Evolutionary conservation across 768 basidiomycete species (phyloP), one percentile per base, ranked within the genome.

Genomic region (Xanthoconium purpureum): DNA sequence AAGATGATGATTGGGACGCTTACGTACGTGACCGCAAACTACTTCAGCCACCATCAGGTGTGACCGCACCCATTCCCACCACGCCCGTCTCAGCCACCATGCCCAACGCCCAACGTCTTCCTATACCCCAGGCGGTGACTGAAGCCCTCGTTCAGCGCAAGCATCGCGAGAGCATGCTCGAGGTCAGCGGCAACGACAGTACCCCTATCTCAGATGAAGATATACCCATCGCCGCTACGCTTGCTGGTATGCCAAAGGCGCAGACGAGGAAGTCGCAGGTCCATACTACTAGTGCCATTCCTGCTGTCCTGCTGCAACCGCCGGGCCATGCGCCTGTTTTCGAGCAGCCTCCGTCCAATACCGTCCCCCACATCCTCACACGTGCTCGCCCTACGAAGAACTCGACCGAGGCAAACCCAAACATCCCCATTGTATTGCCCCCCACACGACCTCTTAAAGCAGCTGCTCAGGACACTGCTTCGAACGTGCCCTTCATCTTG

Each of bases 11-110:
- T 60, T 97, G 94, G 94, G 89, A 95, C 59, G 73, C 80, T 43
- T 96, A 97, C 69, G 80, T 94, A 47, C 84, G 84, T 44, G 91
- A 95, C 48, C 83, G 94, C 53, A 91, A 88, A 66, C 77, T 97
- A 15, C 72, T 94, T 57, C 89, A 91, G 64, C 91, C 92, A 42
- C 91, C 91, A 11, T 80, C 85, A 18, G 90, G 91, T 8, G 80
- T 91, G 43, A 83, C 90, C 15, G 78, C 84, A n/a, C 90, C 91
- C 1, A 92, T 94, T 63, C 73, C 78, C 7, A 84, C 87, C n/a
- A 81, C 82, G 9, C 76, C 80, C 29, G 61, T 74, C 44, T 65
- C 74, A 51, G 58, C 76, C 3, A 60, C 69, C 56, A 68, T 68
- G 68, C 63, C 66, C 42, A 63, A 63, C 53, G 54, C 67, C 40